A percentile compares a stretch with the other conserved stretches of the same genome.
These are phyloP conservation scores for Truncatella angustata DNA, from an alignment of 2,329 filamentous ascomycete species.

Conservation along the genomic window DNA sequence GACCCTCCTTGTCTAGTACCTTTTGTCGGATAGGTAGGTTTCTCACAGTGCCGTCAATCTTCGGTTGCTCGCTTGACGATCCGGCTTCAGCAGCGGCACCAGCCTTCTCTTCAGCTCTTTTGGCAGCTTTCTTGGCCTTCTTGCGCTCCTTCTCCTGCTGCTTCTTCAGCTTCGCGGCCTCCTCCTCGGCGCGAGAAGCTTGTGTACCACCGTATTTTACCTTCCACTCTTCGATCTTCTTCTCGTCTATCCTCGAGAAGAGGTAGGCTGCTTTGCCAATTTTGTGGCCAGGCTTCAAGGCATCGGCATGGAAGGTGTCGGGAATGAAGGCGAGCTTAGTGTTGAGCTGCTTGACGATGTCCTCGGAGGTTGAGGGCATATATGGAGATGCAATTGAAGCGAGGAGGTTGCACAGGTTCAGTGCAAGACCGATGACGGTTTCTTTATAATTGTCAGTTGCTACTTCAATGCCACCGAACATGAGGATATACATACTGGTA, in stretches of 20 bases:
- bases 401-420: constrained; percentile 68
- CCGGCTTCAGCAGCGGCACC: constrained; percentile 1
- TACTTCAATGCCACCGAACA: too few relatives aligned
- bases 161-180: constrained; percentile 29
- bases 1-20: constrained; percentile 24
- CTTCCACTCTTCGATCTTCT: constrained; percentile 71
- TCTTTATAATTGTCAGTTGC: too few relatives aligned
- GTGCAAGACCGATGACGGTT: constrained; percentile 57
- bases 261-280: constrained; percentile 68
- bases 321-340: constrained; percentile 51
- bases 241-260: constrained; percentile 69
- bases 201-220: constrained; percentile 53
- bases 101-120: constrained; percentile 16
- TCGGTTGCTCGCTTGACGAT: constrained; percentile 15
- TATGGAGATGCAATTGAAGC: constrained; percentile 67
- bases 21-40: constrained; percentile 28
- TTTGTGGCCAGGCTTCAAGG: constrained; percentile 60
- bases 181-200: constrained; percentile 25
- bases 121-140: constrained; percentile 25
- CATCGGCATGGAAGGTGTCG: constrained; percentile 49
- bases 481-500: too few relatives aligned
- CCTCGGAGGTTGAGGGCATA: constrained; percentile 61
- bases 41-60: constrained; percentile 24
- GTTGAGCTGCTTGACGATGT: constrained; percentile 65
- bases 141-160: constrained; percentile 29